phyloP scores from a whole-genome alignment of 257 asterid species.

The Thymus quinquecostatus region DNA sequence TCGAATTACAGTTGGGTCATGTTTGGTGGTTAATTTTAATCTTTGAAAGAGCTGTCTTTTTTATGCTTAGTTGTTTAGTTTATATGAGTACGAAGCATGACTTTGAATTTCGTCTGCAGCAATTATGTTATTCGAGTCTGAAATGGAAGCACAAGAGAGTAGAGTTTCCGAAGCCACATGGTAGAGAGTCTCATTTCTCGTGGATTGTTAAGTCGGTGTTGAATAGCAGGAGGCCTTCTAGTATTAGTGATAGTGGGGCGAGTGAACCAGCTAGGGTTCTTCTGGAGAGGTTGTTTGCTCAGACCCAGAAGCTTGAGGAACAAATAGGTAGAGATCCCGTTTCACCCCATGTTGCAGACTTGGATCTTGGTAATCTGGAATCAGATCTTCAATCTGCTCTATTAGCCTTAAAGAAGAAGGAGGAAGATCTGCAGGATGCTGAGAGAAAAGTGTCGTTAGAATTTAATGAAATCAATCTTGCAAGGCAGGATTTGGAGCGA shows the following conservation, averaged over 20 bases:
- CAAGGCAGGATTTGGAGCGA: conserved; percentile 58
- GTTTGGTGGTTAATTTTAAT: neutral
- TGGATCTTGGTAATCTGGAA: conserved; percentile 60
- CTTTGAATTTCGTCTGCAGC: conserved; percentile 49
- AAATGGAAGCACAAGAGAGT: conserved; percentile 50
- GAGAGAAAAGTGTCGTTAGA: conserved; percentile 63
- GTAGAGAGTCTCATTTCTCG: conserved; percentile 36
- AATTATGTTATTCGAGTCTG: conserved; percentile 44
- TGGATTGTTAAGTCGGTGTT: conserved; percentile 60
- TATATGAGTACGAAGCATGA: conserved; percentile 15
- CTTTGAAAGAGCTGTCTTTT: neutral
- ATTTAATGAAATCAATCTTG: conserved; percentile 48
- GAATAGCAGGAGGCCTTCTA: conserved; percentile 47
- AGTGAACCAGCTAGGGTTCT: conserved; percentile 72
- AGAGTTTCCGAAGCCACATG: conserved; percentile 35
- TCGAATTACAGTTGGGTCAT: neutral
- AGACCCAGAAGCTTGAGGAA: conserved; percentile 84
- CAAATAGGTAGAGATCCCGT: conserved; percentile 65
- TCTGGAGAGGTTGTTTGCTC: conserved; percentile 75
- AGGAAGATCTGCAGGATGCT: conserved; percentile 74
- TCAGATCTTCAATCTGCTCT: conserved; percentile 70
- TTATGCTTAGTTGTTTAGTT: neutral
- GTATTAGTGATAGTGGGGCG: conserved; percentile 63
- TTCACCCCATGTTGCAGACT: conserved; percentile 54
- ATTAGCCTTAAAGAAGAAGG: conserved; percentile 71